These are phyloP conservation scores for Exophiala sideris DNA, from an alignment of 2,329 filamentous ascomycete genomes.

Conservation along the genomic window DNA sequence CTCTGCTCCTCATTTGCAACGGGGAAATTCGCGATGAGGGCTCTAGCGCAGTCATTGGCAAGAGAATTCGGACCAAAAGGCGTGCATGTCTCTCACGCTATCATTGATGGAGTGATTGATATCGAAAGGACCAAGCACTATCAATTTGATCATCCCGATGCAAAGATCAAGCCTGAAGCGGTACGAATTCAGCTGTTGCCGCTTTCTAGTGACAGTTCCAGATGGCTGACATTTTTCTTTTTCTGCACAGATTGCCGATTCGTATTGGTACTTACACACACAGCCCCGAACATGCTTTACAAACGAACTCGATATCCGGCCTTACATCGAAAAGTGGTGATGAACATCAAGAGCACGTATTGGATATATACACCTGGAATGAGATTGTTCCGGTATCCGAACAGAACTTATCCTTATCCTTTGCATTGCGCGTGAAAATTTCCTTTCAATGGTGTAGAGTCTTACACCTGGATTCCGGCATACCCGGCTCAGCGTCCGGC, in stretches of 20 bases:
- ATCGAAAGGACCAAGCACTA: conserved; percentile 66
- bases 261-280: conserved; percentile 79
- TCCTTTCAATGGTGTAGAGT: too few species aligned
- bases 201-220: not conserved
- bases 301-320: conserved; percentile 48
- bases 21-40: conserved; percentile 76
- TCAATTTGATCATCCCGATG: conserved; percentile 56
- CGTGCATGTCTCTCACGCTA: conserved; percentile 76
- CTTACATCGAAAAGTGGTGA: conserved; percentile 80
- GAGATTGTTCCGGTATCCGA: too few species aligned
- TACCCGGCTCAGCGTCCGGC: too few species aligned
- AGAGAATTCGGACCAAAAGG: conserved; percentile 81
- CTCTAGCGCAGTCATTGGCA: conserved; percentile 70
- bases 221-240: not conserved
- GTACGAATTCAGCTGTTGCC: conserved; percentile 46
- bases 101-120: conserved; percentile 84
- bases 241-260: conserved; percentile 68
- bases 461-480: too few species aligned
- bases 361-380: too few species aligned
- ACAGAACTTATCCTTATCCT: too few species aligned
- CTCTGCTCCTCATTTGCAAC: conserved; percentile 68
- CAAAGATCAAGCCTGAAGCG: conserved; percentile 70
- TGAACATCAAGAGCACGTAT: not conserved
- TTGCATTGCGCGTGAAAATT: too few species aligned
- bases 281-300: conserved; percentile 77